A percentile compares a stretch with the other conserved stretches of the same genome.
These are phyloP conservation scores for Oryza brachyantha DNA, from an alignment of 176 grass and related monocot genomes.

Conservation along the genomic window DNA sequence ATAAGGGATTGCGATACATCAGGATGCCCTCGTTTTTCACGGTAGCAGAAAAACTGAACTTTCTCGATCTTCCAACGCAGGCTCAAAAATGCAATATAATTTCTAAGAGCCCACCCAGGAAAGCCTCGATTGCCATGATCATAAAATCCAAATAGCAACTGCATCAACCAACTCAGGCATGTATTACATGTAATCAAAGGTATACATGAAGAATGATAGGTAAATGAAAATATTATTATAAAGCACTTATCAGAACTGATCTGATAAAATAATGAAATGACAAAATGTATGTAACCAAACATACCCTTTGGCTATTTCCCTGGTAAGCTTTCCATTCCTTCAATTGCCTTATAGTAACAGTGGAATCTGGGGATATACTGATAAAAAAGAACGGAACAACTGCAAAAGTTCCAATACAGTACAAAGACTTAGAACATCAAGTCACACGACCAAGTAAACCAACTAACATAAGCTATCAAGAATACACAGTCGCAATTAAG, in stretches of 20 bases:
- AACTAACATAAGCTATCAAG: constrained; percentile 6
- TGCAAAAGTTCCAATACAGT: constrained; percentile 20
- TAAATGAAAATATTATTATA: not conserved
- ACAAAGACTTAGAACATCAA: not conserved
- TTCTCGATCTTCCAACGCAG: constrained; percentile 65
- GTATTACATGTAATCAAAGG: not conserved
- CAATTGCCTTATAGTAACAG: constrained; percentile 57
- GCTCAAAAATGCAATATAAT: constrained; percentile 69
- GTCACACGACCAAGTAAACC: constrained; percentile 5
- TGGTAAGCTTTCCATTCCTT: constrained; percentile 69
- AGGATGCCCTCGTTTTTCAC: constrained; percentile 53
- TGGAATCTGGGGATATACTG: constrained; percentile 47
- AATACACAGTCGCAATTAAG: not conserved
- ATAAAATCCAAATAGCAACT: constrained; percentile 95
- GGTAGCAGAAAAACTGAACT: constrained; percentile 81
- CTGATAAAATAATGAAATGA: not conserved
- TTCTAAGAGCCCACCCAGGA: constrained; percentile 88
- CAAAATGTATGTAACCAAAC: constrained; percentile 9
- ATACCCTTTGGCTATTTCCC: constrained; percentile 56
- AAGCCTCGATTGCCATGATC: constrained; percentile 59
- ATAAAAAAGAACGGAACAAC: constrained; percentile 79
- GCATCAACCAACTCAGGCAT: constrained; percentile 20
- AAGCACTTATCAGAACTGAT: not conserved
- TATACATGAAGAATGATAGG: not conserved
- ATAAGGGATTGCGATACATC: constrained; percentile 64